A percentile compares a stretch with the other conserved stretches of the same genome.
Conservation (phyloP, 2,329 filamentous ascomycete species). For the Atkinsonella hypoxylon region DNA sequence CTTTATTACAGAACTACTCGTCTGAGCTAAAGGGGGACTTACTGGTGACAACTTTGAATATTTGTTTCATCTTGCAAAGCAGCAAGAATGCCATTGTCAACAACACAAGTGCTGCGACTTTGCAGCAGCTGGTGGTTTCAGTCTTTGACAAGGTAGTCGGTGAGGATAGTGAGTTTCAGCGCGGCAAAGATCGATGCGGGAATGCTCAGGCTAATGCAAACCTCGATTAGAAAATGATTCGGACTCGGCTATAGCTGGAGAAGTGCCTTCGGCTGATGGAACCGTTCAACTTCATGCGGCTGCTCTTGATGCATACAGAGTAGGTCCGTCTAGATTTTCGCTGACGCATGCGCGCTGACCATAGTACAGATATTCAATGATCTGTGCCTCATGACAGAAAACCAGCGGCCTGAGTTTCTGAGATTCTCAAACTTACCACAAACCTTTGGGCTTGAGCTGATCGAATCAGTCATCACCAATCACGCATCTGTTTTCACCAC, state of each 20-base stretch:
- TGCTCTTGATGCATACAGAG: constrained; percentile 73
- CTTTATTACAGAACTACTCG: constrained; percentile 81
- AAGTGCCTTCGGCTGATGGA: constrained; percentile 55
- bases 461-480: constrained; percentile 80
- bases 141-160: constrained; percentile 83
- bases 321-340: constrained; percentile 21
- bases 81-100: constrained; percentile 91
- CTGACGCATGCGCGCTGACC: constrained; percentile 7
- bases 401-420: constrained; percentile 71
- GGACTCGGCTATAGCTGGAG: constrained; percentile 48
- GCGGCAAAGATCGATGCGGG: not conserved
- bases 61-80: constrained; percentile 81
- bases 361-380: constrained; percentile 66
- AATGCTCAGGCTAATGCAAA: not conserved
- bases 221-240: constrained; percentile 25
- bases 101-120: constrained; percentile 89
- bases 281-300: constrained; percentile 57
- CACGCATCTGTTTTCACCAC: constrained; percentile 68
- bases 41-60: constrained; percentile 71
- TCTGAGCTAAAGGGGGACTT: constrained; percentile 69
- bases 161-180: constrained; percentile 53
- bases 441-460: constrained; percentile 78
- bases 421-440: constrained; percentile 66
- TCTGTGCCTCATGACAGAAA: constrained; percentile 76
- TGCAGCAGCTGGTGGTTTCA: constrained; percentile 85